Evolutionary conservation across 176 grass and related monocot species (phyloP), one percentile per base, ranked within the genome.

Genomic region (Oryza coarctata): DNA sequence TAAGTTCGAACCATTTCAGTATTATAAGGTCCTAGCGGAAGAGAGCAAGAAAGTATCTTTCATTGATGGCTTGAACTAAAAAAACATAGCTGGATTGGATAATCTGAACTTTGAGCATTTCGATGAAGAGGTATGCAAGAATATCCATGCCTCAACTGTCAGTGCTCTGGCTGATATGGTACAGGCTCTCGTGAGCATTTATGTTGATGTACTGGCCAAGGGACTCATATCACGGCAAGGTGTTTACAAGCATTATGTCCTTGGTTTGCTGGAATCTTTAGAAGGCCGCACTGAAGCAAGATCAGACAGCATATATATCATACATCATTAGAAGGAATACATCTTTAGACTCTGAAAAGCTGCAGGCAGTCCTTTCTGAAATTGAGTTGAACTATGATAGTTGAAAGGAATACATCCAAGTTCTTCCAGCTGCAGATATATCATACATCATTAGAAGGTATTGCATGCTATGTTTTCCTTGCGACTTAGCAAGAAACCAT

Each of bases 91-190:
- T 75, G 80, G 80, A 60, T 61, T 95, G 76, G 90, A 91, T 93
- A 88, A 98, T 91, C 83, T 98, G 82, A 94, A 95, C 74, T 98
- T 98, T 86, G 95, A 98, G 44, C 81, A 89, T 86, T 93, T 98
- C 66, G 95, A 98, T 81, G 88, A 98, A 85, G 92, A 98, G 86
- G 88, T 98, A 68, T 98, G 95, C 86, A 91, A 91, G 66, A 93
- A 98, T 87, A 86, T 95, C 33, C 34, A 86, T 87, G 79, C 94
- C 28, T 77, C 71, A 69, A 93, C 92, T 3, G 78, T 98, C 25
- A 81, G 86, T 77, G 87, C 84, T 81, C 85, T 95, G 68, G 92
- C 88, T 38, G 73, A 90, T 89, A 88, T 89, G 57, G 92, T 93
- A 70, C 88, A 93, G 61, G 61, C 84, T 63, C 95, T 98, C 43